Base-by-base conservation (phyloP, 345 rosid genomes). In the Syzygium jambos region DNA sequence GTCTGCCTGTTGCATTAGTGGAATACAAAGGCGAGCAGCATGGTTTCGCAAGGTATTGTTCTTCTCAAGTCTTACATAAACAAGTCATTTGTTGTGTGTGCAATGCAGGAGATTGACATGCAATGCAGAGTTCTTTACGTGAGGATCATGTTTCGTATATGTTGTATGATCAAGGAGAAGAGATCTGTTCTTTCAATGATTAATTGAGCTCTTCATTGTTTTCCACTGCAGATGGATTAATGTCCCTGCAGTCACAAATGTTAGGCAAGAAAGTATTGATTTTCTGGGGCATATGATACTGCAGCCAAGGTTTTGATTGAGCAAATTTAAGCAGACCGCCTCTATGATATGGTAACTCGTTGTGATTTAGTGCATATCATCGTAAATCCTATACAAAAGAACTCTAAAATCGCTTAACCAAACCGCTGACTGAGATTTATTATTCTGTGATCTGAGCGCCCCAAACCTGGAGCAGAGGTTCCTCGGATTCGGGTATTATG, bases 21-120 rank as follows among this genome's bases (percentile, higher is more conserved):
- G 98, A 95, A 92, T 98, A 98, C 34, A 97, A 98, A 89, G 99
- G 98, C 53, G 99, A 98, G 88, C 98, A 96, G 63, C 99, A 98
- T 52, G 99, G 99, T 86, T 98, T 88, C 96, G 99, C 86, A 98
- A 96, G 97, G 99, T 95, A 91, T 86, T 29, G 87, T 30, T 52
- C 51, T 27, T 85, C 43, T 53, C 11, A 49, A 52, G 49, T 85
- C n/a, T 54, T 22, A 52, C 29, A 3, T 11, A 30, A 53, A 52
- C 25, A 29, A 73, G 80, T 38, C 49, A 38, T 5, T 38, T 73
- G 80, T 73, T 2, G 49, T 38, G 49, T 73, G 80, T 2, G 25
- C 6, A 11, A 23, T 57, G 68, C 15, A 65, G 38, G 80, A n/a
- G 11, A 59, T 23, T n/a, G 23, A 49, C 34, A 85, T 87, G 12